phyloP scores from a whole-genome alignment of 768 basidiomycete species.

The Multifurca ochricompacta region DNA sequence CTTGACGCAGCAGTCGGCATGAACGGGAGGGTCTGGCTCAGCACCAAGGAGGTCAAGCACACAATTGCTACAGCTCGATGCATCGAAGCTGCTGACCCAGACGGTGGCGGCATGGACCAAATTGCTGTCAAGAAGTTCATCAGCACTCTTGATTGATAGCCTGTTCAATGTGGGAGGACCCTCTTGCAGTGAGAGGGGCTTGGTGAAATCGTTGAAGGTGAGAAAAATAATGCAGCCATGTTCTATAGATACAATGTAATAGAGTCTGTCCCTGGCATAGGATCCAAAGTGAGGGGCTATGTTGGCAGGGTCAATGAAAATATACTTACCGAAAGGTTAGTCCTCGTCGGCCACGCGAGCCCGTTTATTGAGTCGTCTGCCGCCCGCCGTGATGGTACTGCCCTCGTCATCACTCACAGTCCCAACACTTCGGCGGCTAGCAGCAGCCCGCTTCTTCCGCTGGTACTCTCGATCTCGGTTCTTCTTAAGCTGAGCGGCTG shows the following conservation, averaged over 20 bases:
- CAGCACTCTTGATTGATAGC: conserved; percentile 35
- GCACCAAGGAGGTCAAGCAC: conserved; percentile 60
- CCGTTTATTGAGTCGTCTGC: conserved; percentile 60
- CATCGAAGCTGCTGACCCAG: conserved; percentile 75
- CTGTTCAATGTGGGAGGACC: not conserved
- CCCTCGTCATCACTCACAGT: conserved; percentile 71
- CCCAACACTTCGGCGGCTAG: conserved; percentile 53
- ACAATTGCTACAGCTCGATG: conserved; percentile 71
- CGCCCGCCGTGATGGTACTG: conserved; percentile 31
- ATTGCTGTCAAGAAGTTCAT: conserved; percentile 46
- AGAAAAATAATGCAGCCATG: conserved; percentile 3
- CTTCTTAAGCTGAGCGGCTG: conserved; percentile 68
- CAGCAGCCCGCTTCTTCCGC: conserved; percentile 60
- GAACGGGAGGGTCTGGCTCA: conserved; percentile 92
- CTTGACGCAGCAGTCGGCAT: conserved; percentile 84
- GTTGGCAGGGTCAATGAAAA: not conserved
- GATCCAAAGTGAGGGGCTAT: not conserved
- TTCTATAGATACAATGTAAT: conserved; percentile 13
- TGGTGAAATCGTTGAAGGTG: not conserved
- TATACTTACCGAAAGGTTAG: conserved; percentile 4
- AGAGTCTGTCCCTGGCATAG: not conserved
- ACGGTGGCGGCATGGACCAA: conserved; percentile 57
- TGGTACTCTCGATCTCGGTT: conserved; percentile 77
- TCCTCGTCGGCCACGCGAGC: conserved; percentile 54
- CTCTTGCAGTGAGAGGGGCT: not conserved